Evolutionary conservation across 2,329 filamentous ascomycete species (phyloP).

Genomic region (Fusarium sp.): DNA sequence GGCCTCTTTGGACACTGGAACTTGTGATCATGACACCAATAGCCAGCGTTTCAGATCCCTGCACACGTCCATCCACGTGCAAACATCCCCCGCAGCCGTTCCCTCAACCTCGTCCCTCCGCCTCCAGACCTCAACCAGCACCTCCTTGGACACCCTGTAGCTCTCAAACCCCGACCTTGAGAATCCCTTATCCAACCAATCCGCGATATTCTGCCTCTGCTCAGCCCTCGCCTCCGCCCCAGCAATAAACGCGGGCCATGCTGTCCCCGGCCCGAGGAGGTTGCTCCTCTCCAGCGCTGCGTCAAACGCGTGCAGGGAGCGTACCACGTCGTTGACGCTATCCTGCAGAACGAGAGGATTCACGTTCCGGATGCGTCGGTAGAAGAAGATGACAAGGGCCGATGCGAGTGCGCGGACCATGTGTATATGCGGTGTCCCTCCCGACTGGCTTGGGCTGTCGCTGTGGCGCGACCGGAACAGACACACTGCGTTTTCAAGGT

Average conservation of each 20-base stretch:
- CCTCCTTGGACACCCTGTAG: slow-evolving; percentile 28
- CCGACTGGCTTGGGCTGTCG: slow-evolving; percentile 2
- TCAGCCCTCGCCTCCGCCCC: slow-evolving; percentile 32
- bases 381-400: slow-evolving; percentile 35
- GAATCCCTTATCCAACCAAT: slow-evolving; percentile 37
- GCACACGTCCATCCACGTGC: slow-evolving; percentile 41
- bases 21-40: slow-evolving; percentile 14
- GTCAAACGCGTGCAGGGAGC: slow-evolving; percentile 32
- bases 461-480: slow-evolving; percentile 27
- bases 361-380: slow-evolving; percentile 35
- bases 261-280: slow-evolving; percentile 31
- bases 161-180: slow-evolving; percentile 35
- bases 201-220: slow-evolving; percentile 27
- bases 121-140: slow-evolving; percentile 34
- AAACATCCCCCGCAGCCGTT: slow-evolving; percentile 16
- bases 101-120: slow-evolving; percentile 31
- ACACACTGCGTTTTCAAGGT: slow-evolving; percentile 36
- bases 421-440: slow-evolving; percentile 35
- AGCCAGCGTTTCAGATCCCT: slow-evolving; percentile 35
- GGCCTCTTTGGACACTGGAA: too few relatives aligned
- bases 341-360: slow-evolving; percentile 34
- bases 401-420: slow-evolving; percentile 37
- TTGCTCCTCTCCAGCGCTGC: slow-evolving; percentile 31
- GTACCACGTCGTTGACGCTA: slow-evolving; percentile 31
- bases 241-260: slow-evolving; percentile 37